Evolutionary conservation across 2,329 filamentous ascomycete genomes (phyloP).

Genomic region (Nigrograna mackinnonii): DNA sequence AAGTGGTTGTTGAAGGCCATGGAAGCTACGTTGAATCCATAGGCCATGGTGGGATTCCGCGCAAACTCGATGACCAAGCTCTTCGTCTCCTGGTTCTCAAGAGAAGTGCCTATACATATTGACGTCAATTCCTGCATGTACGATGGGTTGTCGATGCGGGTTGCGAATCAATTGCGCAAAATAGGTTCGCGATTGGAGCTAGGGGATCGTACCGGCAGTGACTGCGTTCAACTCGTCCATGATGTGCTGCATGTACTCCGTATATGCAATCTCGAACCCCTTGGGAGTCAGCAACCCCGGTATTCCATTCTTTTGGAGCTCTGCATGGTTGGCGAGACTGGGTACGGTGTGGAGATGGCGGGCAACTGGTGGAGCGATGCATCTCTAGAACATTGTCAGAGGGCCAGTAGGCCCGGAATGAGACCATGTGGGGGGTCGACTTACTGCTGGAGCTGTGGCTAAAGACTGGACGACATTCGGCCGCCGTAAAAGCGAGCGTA

Average conservation of each 20-base stretch:
- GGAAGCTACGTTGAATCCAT: slow-evolving; percentile 92
- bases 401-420: slow-evolving; percentile 7
- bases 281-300: slow-evolving; percentile 70
- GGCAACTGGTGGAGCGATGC: slow-evolving; percentile 15
- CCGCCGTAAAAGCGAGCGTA: slow-evolving; percentile 36
- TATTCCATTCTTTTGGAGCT: slow-evolving; percentile 59
- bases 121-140: background rate
- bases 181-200: background rate
- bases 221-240: slow-evolving; percentile 76
- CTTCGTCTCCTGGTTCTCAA: slow-evolving; percentile 65
- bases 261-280: slow-evolving; percentile 79
- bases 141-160: background rate
- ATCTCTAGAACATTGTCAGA: slow-evolving; percentile 34
- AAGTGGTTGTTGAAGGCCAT: slow-evolving; percentile 93
- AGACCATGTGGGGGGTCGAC: slow-evolving; percentile 4
- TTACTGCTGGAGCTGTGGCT: slow-evolving; percentile 14
- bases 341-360: slow-evolving; percentile 51
- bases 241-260: slow-evolving; percentile 75
- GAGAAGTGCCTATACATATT: slow-evolving; percentile 62
- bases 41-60: slow-evolving; percentile 75
- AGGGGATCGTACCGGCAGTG: slow-evolving; percentile 65
- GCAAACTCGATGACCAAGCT: slow-evolving; percentile 75
- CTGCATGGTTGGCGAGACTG: slow-evolving; percentile 49
- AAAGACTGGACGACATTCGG: slow-evolving; percentile 24
- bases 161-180: background rate